phyloP scores from a whole-genome alignment of 2,329 filamentous ascomycete species.

The Lachnum nothofagi region DNA sequence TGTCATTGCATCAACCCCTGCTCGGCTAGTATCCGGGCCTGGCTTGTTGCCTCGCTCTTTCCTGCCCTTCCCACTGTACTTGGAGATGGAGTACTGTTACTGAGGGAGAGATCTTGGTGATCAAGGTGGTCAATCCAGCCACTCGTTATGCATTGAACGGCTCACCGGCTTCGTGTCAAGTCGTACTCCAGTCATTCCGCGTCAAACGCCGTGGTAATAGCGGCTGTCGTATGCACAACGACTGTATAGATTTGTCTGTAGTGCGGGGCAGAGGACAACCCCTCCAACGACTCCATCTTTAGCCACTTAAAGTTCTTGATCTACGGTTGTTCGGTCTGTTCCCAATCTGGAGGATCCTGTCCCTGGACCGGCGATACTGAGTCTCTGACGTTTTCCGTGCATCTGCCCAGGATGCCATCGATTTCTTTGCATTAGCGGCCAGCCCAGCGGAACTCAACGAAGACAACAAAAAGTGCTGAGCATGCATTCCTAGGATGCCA shows the following conservation, averaged over 20 bases:
- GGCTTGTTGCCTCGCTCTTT: constrained; percentile 28
- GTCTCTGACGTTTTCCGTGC: constrained; percentile 29
- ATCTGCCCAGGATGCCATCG: constrained; percentile 24
- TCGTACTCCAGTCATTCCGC: constrained; percentile 33
- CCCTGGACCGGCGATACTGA: constrained; percentile 23
- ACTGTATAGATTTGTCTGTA: constrained; percentile 25
- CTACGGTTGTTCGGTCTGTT: constrained; percentile 17
- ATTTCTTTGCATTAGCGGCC: constrained; percentile 32
- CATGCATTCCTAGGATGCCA: constrained; percentile 13
- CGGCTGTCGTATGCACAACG: constrained; percentile 23
- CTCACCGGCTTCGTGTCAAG: constrained; percentile 37
- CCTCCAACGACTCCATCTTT: constrained; percentile 14
- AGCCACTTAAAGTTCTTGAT: constrained; percentile 22
- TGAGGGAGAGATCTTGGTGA: constrained; percentile 13
- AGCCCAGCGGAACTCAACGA: constrained; percentile 28
- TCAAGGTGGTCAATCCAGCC: constrained; percentile 27
- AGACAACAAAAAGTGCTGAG: constrained; percentile 12
- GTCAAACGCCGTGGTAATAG: constrained; percentile 25
- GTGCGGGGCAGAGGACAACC: constrained; percentile 29
- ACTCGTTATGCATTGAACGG: constrained; percentile 32
- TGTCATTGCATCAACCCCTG: constrained; percentile 62
- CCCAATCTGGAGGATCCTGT: constrained; percentile 21
- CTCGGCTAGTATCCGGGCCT: constrained; percentile 31
- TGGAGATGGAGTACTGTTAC: neutral
- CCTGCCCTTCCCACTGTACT: constrained; percentile 16